Conservation (phyloP, 164 flowering plant genomes). For the Dillenia turbinata region DNA sequence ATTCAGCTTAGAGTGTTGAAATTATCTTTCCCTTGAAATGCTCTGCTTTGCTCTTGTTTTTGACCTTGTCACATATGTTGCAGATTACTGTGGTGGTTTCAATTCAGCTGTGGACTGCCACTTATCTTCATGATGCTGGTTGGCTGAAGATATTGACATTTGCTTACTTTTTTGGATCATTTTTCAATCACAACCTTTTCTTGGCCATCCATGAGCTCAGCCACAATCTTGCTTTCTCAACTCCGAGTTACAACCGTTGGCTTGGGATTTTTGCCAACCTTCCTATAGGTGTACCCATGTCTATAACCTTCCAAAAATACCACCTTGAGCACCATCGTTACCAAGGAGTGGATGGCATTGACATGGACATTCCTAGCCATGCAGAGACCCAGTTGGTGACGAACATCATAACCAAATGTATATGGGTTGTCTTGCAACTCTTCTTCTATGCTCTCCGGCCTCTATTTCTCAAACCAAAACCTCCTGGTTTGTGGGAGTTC, state of each 20-base stretch:
- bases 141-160: slow-evolving; percentile 69
- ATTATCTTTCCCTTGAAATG: slow-evolving; percentile 1
- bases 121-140: slow-evolving; percentile 45
- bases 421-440: slow-evolving; percentile 88
- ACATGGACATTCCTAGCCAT: slow-evolving; percentile 85
- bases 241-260: slow-evolving; percentile 85
- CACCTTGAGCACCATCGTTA: slow-evolving; percentile 92
- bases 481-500: slow-evolving; percentile 95
- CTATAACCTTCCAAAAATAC: slow-evolving; percentile 94
- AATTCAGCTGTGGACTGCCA: slow-evolving; percentile 83
- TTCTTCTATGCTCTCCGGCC: slow-evolving; percentile 94
- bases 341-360: slow-evolving; percentile 93
- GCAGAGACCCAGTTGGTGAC: slow-evolving; percentile 62
- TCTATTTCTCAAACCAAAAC: slow-evolving; percentile 89
- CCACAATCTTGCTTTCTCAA: slow-evolving; percentile 95
- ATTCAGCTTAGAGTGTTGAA: too few relatives aligned
- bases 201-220: slow-evolving; percentile 95
- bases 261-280: slow-evolving; percentile 96
- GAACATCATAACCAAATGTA: slow-evolving; percentile 55
- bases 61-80: slow-evolving; percentile 16
- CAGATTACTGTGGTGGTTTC: slow-evolving; percentile 74
- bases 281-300: slow-evolving; percentile 95
- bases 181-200: slow-evolving; percentile 93
- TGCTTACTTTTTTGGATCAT: slow-evolving; percentile 92
- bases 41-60: background rate